A percentile compares a stretch with the other conserved stretches of the same genome.
These are phyloP conservation scores for Sporothrix variecibatus DNA, from an alignment of 2,329 filamentous ascomycete genomes.

Conservation along the genomic window DNA sequence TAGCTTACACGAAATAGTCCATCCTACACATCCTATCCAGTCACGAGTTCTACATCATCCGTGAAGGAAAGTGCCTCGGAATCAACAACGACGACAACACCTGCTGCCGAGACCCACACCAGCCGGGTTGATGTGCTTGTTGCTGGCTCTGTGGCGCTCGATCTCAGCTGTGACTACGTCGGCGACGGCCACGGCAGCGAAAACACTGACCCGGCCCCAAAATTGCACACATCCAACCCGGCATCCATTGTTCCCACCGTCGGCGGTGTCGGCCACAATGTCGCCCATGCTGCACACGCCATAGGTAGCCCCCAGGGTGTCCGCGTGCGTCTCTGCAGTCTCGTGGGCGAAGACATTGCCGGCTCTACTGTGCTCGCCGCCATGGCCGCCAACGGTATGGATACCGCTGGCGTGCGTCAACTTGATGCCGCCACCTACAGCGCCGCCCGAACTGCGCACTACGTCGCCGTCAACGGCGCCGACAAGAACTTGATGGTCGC, in stretches of 20 bases:
- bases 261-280: constrained; percentile 90
- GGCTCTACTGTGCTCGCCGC: constrained; percentile 72
- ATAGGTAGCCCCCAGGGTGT: constrained; percentile 54
- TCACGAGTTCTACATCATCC: not conserved
- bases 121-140: constrained; percentile 69
- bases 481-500: constrained; percentile 84
- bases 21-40: constrained; percentile 22
- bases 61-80: not conserved
- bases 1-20: constrained; percentile 7
- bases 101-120: not conserved
- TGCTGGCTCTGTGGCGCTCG: constrained; percentile 85
- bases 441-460: constrained; percentile 76
- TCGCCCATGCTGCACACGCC: constrained; percentile 78
- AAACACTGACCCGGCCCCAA: constrained; percentile 44
- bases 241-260: constrained; percentile 78
- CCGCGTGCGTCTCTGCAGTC: constrained; percentile 71
- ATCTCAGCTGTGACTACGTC: constrained; percentile 78
- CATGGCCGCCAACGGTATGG: constrained; percentile 65
- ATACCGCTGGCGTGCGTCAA: constrained; percentile 62
- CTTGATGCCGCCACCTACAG: constrained; percentile 48
- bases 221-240: constrained; percentile 81
- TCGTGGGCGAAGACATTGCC: constrained; percentile 78
- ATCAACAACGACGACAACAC: not conserved
- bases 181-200: constrained; percentile 30
- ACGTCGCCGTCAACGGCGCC: constrained; percentile 83